Conservation (phyloP, 179 eudicot genomes). For the Beta lomatogona region DNA sequence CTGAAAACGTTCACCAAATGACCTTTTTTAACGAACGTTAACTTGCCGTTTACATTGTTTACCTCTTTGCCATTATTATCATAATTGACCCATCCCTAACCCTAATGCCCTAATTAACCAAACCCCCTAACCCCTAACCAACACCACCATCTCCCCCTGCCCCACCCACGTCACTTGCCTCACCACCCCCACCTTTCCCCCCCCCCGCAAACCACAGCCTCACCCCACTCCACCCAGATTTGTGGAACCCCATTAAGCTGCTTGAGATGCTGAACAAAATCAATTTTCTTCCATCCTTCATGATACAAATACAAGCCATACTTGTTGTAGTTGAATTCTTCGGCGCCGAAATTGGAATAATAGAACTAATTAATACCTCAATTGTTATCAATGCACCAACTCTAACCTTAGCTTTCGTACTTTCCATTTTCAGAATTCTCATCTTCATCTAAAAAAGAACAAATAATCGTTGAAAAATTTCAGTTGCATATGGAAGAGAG, state of each 20-base stretch:
- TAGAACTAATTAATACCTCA: slow-evolving; percentile 41
- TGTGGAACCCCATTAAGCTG: slow-evolving; percentile 73
- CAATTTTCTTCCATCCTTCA: slow-evolving; percentile 97
- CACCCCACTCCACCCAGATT: too few relatives aligned
- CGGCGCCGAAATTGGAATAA: slow-evolving; percentile 71
- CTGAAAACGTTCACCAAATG: too few relatives aligned
- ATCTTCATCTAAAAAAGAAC: neutral
- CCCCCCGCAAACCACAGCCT: too few relatives aligned
- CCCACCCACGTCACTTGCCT: too few relatives aligned
- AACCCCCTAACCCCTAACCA: fast-evolving
- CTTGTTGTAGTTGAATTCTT: slow-evolving; percentile 59
- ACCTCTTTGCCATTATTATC: too few relatives aligned
- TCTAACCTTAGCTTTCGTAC: slow-evolving; percentile 52
- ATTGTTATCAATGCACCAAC: slow-evolving; percentile 49
- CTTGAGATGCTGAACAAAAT: slow-evolving; percentile 72
- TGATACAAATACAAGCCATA: slow-evolving; percentile 88
- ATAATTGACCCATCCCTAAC: too few relatives aligned
- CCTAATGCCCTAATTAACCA: too few relatives aligned
- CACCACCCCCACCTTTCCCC: too few relatives aligned
- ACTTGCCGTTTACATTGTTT: too few relatives aligned
- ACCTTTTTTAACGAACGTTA: too few relatives aligned
- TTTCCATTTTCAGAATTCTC: slow-evolving; percentile 38
- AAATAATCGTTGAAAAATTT: neutral
- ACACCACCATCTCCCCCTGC: too few relatives aligned
- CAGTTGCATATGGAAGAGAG: neutral